Evolutionary conservation across 1,139 yeast genomes (phyloP).

Genomic region (Candida albicans): DNA sequence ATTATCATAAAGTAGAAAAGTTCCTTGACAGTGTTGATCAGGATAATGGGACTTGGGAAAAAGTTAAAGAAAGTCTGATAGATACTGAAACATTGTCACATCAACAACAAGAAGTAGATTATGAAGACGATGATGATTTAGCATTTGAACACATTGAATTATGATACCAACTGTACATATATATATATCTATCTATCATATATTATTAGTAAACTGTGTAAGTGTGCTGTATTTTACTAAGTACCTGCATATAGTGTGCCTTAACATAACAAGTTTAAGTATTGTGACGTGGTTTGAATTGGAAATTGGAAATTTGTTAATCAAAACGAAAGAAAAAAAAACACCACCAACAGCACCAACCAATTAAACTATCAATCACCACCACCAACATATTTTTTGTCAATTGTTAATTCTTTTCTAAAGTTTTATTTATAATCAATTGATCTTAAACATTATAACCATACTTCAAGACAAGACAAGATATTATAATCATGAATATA

Average conservation of each 20-base stretch:
- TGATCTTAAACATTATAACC: too few relatives aligned
- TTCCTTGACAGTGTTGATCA: slow-evolving; percentile 23
- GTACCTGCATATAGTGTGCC: neutral
- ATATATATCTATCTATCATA: slow-evolving; percentile 3
- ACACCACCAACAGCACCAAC: too few relatives aligned
- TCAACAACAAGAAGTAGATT: slow-evolving; percentile 5
- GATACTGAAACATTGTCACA: neutral
- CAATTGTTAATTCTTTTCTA: neutral
- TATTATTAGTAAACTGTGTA: too few relatives aligned
- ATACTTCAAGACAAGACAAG: too few relatives aligned
- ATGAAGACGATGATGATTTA: slow-evolving; percentile 9
- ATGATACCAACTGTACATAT: slow-evolving; percentile 11
- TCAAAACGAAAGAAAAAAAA: too few relatives aligned
- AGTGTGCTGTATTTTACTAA: neutral
- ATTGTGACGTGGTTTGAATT: too few relatives aligned
- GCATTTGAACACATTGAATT: slow-evolving; percentile 15
- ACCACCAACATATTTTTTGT: neutral
- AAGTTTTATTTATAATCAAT: too few relatives aligned
- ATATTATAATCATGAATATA: slow-evolving; percentile 43
- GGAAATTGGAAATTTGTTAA: too few relatives aligned
- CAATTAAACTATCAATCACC: neutral
- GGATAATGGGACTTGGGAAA: slow-evolving; percentile 22
- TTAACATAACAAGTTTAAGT: too few relatives aligned
- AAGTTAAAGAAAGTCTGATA: too few relatives aligned
- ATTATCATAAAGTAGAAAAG: slow-evolving; percentile 18